Percentiles rank a stretch among this genome's conserved stretches.
phyloP scores from a whole-genome alignment of 768 basidiomycete species.

The Kwoniella heveanensis region DNA sequence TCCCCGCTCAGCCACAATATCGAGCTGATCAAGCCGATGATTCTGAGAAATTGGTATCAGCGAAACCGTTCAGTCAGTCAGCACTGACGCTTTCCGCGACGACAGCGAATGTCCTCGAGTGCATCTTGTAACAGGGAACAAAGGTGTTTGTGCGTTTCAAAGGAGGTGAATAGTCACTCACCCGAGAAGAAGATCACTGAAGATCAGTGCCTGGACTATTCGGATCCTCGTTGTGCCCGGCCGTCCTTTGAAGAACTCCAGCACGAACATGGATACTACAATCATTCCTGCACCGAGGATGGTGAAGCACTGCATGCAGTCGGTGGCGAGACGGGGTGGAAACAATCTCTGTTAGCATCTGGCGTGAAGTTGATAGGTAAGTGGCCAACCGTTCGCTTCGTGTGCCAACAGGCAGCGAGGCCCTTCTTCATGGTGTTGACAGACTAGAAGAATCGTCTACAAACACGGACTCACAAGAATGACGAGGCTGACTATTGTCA shows the following conservation, averaged over 20 bases:
- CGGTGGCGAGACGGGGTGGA: no score
- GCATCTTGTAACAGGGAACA: background rate
- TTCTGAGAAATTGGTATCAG: conserved; percentile 16
- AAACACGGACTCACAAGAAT: conserved; percentile 39
- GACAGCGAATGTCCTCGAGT: no score
- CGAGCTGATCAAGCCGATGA: conserved; percentile 46
- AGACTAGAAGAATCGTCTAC: no score
- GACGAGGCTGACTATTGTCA: conserved; percentile 43
- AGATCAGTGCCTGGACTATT: conserved; percentile 52
- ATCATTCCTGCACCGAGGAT: conserved; percentile 49
- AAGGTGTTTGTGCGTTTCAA: background rate
- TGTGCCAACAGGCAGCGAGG: no score
- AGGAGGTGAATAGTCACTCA: conserved; percentile 25
- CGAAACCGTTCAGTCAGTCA: background rate
- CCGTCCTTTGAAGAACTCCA: conserved; percentile 39
- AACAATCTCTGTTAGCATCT: no score
- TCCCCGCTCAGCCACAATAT: conserved; percentile 30
- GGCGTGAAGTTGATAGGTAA: no score
- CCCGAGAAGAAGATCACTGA: conserved; percentile 51
- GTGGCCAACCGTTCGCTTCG: no score
- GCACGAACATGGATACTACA: conserved; percentile 40
- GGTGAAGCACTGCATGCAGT: conserved; percentile 32
- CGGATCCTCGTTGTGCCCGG: conserved; percentile 50
- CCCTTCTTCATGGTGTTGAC: no score
- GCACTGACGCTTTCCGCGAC: background rate